These are phyloP conservation scores for Scytalidium lignicola DNA, from an alignment of 2,329 filamentous ascomycete genomes.

Conservation along the genomic window DNA sequence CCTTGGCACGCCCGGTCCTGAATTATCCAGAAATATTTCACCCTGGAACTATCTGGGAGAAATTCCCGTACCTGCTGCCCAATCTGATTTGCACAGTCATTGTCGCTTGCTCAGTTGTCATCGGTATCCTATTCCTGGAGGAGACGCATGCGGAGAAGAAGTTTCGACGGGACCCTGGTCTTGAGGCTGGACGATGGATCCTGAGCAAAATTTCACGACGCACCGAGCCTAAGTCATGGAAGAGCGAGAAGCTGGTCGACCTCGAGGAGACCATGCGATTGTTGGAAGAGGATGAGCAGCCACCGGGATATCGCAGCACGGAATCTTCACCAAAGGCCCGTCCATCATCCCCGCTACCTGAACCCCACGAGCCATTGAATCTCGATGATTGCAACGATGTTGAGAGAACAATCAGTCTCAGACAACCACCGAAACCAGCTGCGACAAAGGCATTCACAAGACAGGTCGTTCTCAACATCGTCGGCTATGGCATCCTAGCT, in stretches of 20 bases:
- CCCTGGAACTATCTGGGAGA: conserved; percentile 72
- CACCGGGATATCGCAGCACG: conserved; percentile 64
- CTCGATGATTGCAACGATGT: conserved; percentile 22
- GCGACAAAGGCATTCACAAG: conserved; percentile 67
- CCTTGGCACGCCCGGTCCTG: conserved; percentile 78
- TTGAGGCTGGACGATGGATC: conserved; percentile 72
- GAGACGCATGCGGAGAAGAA: conserved; percentile 88
- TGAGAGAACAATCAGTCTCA: background rate
- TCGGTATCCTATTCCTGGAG: conserved; percentile 83
- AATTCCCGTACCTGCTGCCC: conserved; percentile 83
- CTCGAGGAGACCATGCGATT: conserved; percentile 48
- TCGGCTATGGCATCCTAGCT: conserved; percentile 86
- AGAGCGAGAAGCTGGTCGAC: conserved; percentile 31
- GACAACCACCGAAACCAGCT: conserved; percentile 29
- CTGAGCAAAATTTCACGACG: conserved; percentile 32
- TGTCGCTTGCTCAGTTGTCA: conserved; percentile 67
- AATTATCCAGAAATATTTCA: conserved; percentile 73
- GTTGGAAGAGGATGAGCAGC: conserved; percentile 54
- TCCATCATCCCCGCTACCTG: conserved; percentile 28
- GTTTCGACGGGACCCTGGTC: conserved; percentile 66
- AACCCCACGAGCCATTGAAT: conserved; percentile 34
- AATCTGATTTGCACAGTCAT: conserved; percentile 86
- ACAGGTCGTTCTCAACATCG: conserved; percentile 80
- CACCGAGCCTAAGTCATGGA: conserved; percentile 26
- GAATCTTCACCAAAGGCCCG: conserved; percentile 47